These are phyloP conservation scores for Stromatinia cepivora DNA, from an alignment of 2,329 filamentous ascomycete genomes.

Conservation along the genomic window DNA sequence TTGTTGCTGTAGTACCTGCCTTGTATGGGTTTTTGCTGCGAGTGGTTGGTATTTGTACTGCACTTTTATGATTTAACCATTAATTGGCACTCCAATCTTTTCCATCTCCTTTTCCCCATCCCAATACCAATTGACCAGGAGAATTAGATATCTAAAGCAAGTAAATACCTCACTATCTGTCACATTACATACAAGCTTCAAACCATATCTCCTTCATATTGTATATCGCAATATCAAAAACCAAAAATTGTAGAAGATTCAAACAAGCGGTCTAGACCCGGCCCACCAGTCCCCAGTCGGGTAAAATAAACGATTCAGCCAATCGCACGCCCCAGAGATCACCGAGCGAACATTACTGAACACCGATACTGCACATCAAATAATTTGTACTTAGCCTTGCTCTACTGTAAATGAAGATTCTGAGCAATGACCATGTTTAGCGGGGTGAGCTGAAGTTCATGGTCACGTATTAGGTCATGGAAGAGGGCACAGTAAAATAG, in stretches of 20 bases:
- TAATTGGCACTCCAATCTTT: not conserved
- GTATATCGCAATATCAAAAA: not conserved
- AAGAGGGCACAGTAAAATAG: not conserved
- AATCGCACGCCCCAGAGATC: conserved; percentile 9
- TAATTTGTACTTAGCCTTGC: not conserved
- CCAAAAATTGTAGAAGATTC: not conserved
- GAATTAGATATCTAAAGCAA: too few relatives aligned
- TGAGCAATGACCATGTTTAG: not conserved
- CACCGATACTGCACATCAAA: conserved; percentile 1
- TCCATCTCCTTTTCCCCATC: not conserved
- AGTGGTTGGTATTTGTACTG: not conserved
- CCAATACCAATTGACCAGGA: too few relatives aligned
- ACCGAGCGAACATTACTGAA: conserved; percentile 20
- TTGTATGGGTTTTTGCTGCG: conserved; percentile 4
- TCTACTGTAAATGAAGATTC: not conserved
- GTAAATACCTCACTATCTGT: not conserved
- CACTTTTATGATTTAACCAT: not conserved
- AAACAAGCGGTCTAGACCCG: conserved; percentile 26
- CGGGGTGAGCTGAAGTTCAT: conserved; percentile 18
- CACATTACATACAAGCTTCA: not conserved
- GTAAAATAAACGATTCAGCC: conserved; percentile 31
- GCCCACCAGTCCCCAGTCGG: conserved; percentile 26
- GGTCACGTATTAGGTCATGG: conserved; percentile 9
- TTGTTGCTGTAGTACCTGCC: not conserved
- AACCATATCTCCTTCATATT: not conserved